Evolutionary conservation across 139 green algal species (phyloP).

Genomic region (Deuterostichococcus epilithicus): DNA sequence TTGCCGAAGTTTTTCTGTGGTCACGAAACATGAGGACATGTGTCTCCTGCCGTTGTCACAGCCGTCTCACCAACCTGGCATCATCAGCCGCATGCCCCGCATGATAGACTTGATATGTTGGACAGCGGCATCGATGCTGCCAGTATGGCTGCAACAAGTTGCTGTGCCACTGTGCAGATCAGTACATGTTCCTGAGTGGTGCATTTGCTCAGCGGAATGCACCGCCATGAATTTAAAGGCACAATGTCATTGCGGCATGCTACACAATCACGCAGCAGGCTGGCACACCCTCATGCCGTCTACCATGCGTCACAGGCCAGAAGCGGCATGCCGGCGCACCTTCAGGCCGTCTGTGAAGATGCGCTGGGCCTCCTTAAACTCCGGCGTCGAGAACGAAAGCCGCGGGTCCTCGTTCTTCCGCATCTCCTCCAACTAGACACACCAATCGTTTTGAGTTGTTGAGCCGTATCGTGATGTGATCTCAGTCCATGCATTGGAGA

Average conservation of each 20-base stretch:
- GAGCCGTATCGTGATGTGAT: neutral
- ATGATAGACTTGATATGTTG: neutral
- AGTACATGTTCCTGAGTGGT: no score
- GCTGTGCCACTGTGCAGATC: no score
- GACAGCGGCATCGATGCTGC: no score
- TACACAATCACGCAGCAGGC: no score
- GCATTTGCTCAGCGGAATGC: no score
- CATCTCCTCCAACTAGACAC: slow-evolving; percentile 76
- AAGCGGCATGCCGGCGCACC: slow-evolving; percentile 25
- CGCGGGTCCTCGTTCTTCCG: slow-evolving; percentile 83
- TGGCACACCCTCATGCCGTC: no score
- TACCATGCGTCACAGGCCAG: no score
- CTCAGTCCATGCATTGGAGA: neutral
- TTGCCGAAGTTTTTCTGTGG: slow-evolving; percentile 87
- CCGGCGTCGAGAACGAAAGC: slow-evolving; percentile 88
- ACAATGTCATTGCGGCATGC: no score
- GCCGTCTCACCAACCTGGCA: neutral
- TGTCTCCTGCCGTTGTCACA: no score
- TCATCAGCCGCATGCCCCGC: no score
- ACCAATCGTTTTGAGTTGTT: neutral
- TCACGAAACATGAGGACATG: neutral
- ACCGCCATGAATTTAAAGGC: no score
- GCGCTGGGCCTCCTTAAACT: slow-evolving; percentile 91
- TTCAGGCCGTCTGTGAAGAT: slow-evolving; percentile 90
- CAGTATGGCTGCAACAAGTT: no score